These are phyloP conservation scores for Rhizomucor pusillus DNA, from an alignment of 371 early-diverging fungal species.

Conservation along the genomic window DNA sequence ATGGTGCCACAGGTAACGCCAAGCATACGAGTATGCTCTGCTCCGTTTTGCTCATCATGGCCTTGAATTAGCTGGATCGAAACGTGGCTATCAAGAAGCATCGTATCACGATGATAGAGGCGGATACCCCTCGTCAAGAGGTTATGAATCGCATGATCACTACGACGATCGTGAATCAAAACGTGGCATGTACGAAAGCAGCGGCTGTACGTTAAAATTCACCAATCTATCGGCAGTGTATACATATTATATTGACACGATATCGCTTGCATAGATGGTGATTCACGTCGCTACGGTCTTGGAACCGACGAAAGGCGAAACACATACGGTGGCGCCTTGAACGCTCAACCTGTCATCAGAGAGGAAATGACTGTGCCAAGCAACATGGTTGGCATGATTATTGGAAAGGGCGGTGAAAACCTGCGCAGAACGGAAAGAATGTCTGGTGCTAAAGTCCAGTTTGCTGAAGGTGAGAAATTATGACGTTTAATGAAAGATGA, in stretches of 20 bases:
- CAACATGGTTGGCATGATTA: conserved; percentile 79
- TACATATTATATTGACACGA: conserved; percentile 4
- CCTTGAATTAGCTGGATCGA: conserved; percentile 27
- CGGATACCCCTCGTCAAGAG: conserved; percentile 12
- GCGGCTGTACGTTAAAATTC: conserved; percentile 21
- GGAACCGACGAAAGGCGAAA: conserved; percentile 47
- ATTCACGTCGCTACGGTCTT: conserved; percentile 54
- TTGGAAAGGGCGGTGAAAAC: conserved; percentile 83
- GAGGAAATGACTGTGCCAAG: conserved; percentile 62
- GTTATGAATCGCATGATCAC: conserved; percentile 15
- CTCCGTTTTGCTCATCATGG: conserved; percentile 21
- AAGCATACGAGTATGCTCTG: conserved; percentile 13
- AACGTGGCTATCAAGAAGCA: conserved; percentile 29
- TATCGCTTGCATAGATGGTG: conserved; percentile 7
- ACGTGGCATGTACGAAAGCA: conserved; percentile 42
- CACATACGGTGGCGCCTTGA: conserved; percentile 13
- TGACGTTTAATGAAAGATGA: too few relatives aligned
- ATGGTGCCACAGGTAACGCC: conserved; percentile 24
- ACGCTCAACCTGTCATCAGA: conserved; percentile 24
- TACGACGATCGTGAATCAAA: conserved; percentile 46
- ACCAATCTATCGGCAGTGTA: not conserved
- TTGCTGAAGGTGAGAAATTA: conserved; percentile 52
- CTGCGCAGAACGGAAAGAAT: conserved; percentile 76
- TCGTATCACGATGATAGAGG: conserved; percentile 15
- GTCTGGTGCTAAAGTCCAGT: conserved; percentile 70